Conservation (phyloP, 1,139 yeast species). For the Geotrichum histeridarum region DNA sequence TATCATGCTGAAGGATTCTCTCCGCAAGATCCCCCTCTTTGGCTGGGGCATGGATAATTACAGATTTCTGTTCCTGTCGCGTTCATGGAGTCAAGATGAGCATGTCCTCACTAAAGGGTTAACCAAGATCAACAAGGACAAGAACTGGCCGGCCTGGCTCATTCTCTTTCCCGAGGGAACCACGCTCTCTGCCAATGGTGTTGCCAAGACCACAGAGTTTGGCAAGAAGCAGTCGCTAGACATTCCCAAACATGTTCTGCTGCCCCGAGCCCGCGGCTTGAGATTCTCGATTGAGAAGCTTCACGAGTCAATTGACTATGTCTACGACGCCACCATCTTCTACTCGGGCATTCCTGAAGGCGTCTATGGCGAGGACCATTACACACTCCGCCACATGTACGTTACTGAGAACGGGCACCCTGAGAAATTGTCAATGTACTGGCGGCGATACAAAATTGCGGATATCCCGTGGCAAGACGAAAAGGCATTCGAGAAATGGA, state of each 20-base stretch:
- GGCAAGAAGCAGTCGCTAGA: slow-evolving; percentile 47
- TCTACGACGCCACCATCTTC: slow-evolving; percentile 81
- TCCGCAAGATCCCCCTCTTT: slow-evolving; percentile 65
- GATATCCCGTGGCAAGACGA: slow-evolving; percentile 62
- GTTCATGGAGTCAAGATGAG: slow-evolving; percentile 82
- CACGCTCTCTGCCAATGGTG: slow-evolving; percentile 65
- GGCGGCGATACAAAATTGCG: slow-evolving; percentile 51
- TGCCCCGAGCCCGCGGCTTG: slow-evolving; percentile 81
- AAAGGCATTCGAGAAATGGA: slow-evolving; percentile 69
- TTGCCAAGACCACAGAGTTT: slow-evolving; percentile 51
- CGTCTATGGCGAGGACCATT: slow-evolving; percentile 74
- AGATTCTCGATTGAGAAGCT: slow-evolving; percentile 60
- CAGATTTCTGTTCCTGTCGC: slow-evolving; percentile 69
- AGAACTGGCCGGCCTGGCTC: slow-evolving; percentile 44
- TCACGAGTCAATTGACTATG: slow-evolving; percentile 53
- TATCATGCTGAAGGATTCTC: slow-evolving; percentile 74
- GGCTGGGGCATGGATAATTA: slow-evolving; percentile 86
- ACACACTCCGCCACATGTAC: slow-evolving; percentile 59
- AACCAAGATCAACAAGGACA: slow-evolving; percentile 44
- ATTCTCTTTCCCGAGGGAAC: slow-evolving; percentile 94
- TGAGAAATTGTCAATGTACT: slow-evolving; percentile 53
- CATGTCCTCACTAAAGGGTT: slow-evolving; percentile 53
- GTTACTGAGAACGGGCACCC: slow-evolving; percentile 66
- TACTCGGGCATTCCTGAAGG: slow-evolving; percentile 61
- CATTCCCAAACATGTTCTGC: slow-evolving; percentile 54